These are phyloP conservation scores for Gossypium thurberi DNA, from an alignment of 345 rosid species.

Conservation along the genomic window DNA sequence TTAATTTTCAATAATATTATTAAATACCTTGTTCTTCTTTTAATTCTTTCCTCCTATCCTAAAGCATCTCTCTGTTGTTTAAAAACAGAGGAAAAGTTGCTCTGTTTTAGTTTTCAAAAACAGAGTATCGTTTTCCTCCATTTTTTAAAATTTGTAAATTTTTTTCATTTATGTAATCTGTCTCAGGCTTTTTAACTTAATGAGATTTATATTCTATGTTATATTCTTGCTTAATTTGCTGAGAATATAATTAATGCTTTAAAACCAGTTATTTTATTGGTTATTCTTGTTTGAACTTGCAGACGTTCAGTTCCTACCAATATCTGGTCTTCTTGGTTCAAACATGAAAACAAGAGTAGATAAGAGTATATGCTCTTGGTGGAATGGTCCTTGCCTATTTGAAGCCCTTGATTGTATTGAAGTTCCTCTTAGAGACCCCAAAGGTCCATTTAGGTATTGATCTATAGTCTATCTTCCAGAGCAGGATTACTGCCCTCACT, in stretches of 20 bases:
- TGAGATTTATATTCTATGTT: not conserved
- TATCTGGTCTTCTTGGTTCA: not conserved
- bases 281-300: not conserved
- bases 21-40: too few species aligned
- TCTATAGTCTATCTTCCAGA: not conserved
- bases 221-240: not conserved
- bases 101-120: too few species aligned
- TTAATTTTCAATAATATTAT: too few species aligned
- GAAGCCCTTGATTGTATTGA: not conserved
- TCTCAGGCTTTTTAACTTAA: not conserved
- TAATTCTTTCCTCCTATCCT: too few species aligned
- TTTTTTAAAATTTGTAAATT: too few species aligned
- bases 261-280: not conserved
- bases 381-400: constrained; percentile 4
- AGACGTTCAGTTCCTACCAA: constrained; percentile 1
- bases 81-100: too few species aligned
- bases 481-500: not conserved
- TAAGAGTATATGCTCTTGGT: not conserved
- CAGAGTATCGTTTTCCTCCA: too few species aligned
- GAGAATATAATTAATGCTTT: not conserved
- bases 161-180: too few species aligned
- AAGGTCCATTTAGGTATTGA: not conserved
- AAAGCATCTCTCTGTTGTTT: too few species aligned
- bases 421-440: not conserved
- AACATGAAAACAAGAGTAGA: not conserved